Conservation (phyloP, 495 filamentous ascomycete genomes). For the Penicillium angulare region DNA sequence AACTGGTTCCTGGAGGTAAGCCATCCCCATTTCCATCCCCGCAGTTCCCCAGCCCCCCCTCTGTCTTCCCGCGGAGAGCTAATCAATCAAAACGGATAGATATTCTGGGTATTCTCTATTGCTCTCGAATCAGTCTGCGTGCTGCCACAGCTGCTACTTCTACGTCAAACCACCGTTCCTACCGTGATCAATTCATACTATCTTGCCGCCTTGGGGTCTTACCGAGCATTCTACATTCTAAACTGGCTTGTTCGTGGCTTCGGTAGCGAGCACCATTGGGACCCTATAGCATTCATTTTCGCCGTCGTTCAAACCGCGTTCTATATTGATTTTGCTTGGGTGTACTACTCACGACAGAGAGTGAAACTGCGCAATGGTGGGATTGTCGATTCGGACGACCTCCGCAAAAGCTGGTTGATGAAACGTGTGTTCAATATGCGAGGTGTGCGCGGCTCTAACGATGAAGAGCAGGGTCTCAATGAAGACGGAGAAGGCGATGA, state of each 20-base stretch:
- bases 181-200: slow-evolving; percentile 97
- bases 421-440: slow-evolving; percentile 46
- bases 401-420: slow-evolving; percentile 74
- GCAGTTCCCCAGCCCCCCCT: too few species aligned
- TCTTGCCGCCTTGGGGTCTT: slow-evolving; percentile 81
- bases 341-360: slow-evolving; percentile 89
- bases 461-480: slow-evolving; percentile 40
- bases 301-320: slow-evolving; percentile 87
- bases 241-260: slow-evolving; percentile 81
- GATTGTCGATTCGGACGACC: slow-evolving; percentile 90
- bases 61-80: background rate
- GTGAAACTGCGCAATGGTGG: slow-evolving; percentile 92
- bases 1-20: slow-evolving; percentile 59
- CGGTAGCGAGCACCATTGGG: slow-evolving; percentile 56
- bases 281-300: slow-evolving; percentile 75
- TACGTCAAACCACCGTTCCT: slow-evolving; percentile 90
- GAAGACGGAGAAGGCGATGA: slow-evolving; percentile 33
- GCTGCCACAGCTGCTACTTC: slow-evolving; percentile 84
- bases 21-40: too few species aligned
- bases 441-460: slow-evolving; percentile 27
- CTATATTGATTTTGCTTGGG: slow-evolving; percentile 95
- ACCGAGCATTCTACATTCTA: slow-evolving; percentile 85
- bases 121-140: slow-evolving; percentile 89
- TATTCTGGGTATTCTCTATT: slow-evolving; percentile 80
- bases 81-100: slow-evolving; percentile 55